Base-by-base conservation (phyloP, 331 rosid species). In the Quercus tomentella region DNA sequence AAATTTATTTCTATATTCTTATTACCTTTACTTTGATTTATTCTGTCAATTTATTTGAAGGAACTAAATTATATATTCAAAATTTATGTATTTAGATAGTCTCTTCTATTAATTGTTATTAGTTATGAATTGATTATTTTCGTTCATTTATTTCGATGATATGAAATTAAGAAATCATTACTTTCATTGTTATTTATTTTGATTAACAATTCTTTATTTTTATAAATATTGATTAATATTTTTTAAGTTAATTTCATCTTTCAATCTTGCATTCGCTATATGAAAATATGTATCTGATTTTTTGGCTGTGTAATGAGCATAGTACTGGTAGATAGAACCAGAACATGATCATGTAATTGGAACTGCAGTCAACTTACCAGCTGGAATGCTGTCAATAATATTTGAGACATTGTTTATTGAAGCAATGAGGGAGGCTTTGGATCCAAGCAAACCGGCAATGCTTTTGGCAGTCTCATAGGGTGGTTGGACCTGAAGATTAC, bases 371-470 rank as follows among this genome's bases (percentile, higher is more conserved):
- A 86, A 57, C 61, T 74, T 81, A 3, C 86, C 49, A 17, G 57
- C 15, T 21, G 87, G 80, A 80, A 88, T 43, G 14, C 3, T 76
- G 20, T 61, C 67, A 28, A 55, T 67, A 30, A 25, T 20, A 54
- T 37, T 37, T 20, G 89, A 75, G 58, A 86, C 62, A 0, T 72
- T 78, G 77, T 90, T 90, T 74, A 86, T 75, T 8, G 86, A 79
- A 63, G 89, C 80, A 70, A 86, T 84, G 16, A 23, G 7, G 1
- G 88, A 81, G 43, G 88, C 82, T 56, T 83, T 85, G 18, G 92
- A 81, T 26, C 82, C 85, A 70, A 90, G 88, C 31, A 88, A 89
- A 49, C 72, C 37, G 9, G 89, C 89, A 5, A 88, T 88, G 67
- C 33, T 70, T 10, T 9, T 7, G 74, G 92, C 81, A 45, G 70